These are phyloP conservation scores for Coemansia sp. DNA, from an alignment of 192 early-diverging fungal species.

Conservation along the genomic window DNA sequence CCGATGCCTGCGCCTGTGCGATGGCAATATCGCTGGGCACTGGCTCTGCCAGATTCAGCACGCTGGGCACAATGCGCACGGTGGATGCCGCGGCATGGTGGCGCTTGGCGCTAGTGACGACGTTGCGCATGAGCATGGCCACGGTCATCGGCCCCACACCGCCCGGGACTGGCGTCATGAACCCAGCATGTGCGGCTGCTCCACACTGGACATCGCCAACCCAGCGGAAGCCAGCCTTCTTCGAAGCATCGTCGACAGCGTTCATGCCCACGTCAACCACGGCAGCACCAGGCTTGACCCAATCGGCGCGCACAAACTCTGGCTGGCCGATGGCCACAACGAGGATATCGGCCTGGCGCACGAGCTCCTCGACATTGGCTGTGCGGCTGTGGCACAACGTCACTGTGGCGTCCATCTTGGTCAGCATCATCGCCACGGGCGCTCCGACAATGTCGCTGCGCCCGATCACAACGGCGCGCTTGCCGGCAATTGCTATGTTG, in stretches of 20 bases:
- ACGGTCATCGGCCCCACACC: conserved; percentile 99
- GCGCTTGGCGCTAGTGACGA: conserved; percentile 72
- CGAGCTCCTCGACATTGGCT: conserved; percentile 69
- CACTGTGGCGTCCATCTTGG: conserved; percentile 82
- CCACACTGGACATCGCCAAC: conserved; percentile 91
- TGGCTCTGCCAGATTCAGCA: conserved; percentile 64
- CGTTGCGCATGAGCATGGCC: conserved; percentile 95
- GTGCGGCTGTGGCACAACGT: conserved; percentile 94
- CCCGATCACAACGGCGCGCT: conserved; percentile 92
- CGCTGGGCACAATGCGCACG: conserved; percentile 58
- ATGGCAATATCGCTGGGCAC: conserved; percentile 86
- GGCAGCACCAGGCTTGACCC: conserved; percentile 91
- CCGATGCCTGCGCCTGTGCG: conserved; percentile 65
- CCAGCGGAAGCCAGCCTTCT: conserved; percentile 87
- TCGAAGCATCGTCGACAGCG: conserved; percentile 78
- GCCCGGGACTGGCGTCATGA: conserved; percentile 96
- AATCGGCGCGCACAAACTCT: conserved; percentile 84
- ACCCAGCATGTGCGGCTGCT: conserved; percentile 68
- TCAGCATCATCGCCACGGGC: conserved; percentile 84
- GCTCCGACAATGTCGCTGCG: conserved; percentile 94
- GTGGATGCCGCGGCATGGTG: conserved; percentile 58
- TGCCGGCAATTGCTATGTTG: conserved; percentile 72
- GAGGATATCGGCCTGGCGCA: conserved; percentile 84
- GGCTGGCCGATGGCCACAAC: conserved; percentile 86
- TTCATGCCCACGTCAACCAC: conserved; percentile 99